These are phyloP conservation scores for Starmerella stigmatis DNA, from an alignment of 805 yeast species.

Conservation along the genomic window DNA sequence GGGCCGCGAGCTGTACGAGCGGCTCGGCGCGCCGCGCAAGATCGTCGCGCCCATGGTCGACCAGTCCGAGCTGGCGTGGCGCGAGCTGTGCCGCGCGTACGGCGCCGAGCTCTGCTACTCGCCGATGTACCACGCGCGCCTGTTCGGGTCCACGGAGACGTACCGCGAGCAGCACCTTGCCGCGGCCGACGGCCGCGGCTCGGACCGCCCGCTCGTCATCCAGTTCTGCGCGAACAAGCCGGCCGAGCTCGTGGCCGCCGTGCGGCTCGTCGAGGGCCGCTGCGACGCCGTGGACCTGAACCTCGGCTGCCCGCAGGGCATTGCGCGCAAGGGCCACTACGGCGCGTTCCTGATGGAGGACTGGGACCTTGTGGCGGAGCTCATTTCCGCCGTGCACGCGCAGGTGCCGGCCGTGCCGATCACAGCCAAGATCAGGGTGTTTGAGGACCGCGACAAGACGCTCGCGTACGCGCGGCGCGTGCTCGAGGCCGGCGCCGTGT, in stretches of 20 bases:
- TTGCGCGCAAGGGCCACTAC: slow-evolving; percentile 87
- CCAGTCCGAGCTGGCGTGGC: slow-evolving; percentile 92
- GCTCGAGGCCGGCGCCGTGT: slow-evolving; percentile 87
- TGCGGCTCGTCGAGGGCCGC: slow-evolving; percentile 61
- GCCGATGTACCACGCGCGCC: slow-evolving; percentile 91
- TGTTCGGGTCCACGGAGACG: slow-evolving; percentile 74
- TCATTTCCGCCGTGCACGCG: slow-evolving; percentile 63
- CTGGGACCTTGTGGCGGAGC: slow-evolving; percentile 68
- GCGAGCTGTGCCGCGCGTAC: slow-evolving; percentile 69
- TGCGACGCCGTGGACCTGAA: slow-evolving; percentile 96
- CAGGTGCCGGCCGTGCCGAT: slow-evolving; percentile 69
- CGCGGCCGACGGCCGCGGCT: slow-evolving; percentile 57
- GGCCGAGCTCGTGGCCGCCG: slow-evolving; percentile 69
- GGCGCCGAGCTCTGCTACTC: slow-evolving; percentile 94
- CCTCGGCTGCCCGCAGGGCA: slow-evolving; percentile 97
- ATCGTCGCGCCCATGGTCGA: slow-evolving; percentile 99
- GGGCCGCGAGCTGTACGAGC: slow-evolving; percentile 63
- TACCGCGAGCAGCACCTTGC: slow-evolving; percentile 64
- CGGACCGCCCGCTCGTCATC: slow-evolving; percentile 79
- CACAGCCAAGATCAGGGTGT: slow-evolving; percentile 90
- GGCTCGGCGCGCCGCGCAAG: slow-evolving; percentile 64
- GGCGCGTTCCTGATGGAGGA: slow-evolving; percentile 97
- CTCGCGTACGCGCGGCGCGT: slow-evolving; percentile 83
- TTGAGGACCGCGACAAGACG: slow-evolving; percentile 71
- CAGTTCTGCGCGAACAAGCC: slow-evolving; percentile 98